Conservation (phyloP, 2,329 filamentous ascomycete genomes). For the Aspergillus sp. region DNA sequence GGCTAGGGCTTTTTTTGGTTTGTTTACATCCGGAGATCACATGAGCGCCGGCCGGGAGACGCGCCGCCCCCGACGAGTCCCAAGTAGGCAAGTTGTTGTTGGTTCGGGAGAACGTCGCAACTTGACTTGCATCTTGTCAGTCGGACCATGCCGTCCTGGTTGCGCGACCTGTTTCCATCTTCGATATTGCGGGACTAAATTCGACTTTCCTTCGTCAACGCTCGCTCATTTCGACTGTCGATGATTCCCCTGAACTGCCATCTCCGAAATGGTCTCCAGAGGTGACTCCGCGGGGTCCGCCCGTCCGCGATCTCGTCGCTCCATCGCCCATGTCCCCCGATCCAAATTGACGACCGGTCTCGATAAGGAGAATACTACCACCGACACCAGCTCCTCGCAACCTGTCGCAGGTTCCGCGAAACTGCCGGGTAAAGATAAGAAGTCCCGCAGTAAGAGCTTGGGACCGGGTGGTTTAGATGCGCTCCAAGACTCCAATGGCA, state of each 20-base stretch:
- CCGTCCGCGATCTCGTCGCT: conserved; percentile 60
- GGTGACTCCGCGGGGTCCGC: conserved; percentile 32
- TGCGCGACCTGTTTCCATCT: not conserved
- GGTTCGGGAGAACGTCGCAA: not conserved
- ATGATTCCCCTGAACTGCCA: conserved; percentile 11
- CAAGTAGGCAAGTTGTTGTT: not conserved
- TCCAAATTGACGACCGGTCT: conserved; percentile 47
- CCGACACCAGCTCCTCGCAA: conserved; percentile 57
- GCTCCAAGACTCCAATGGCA: conserved; percentile 71
- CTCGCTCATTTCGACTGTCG: conserved; percentile 2
- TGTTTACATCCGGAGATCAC: conserved; percentile 42
- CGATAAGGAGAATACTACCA: conserved; percentile 77
- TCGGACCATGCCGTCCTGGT: not conserved
- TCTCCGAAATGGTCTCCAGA: conserved; percentile 34
- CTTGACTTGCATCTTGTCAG: not conserved
- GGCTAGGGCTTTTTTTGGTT: conserved; percentile 44
- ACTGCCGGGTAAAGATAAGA: conserved; percentile 52
- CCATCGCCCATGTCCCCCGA: conserved; percentile 63
- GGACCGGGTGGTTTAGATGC: conserved; percentile 87
- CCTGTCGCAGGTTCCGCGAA: conserved; percentile 24
- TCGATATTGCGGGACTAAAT: no score
- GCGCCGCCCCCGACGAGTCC: conserved; percentile 21
- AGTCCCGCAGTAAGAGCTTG: conserved; percentile 91
- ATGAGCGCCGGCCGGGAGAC: conserved; percentile 29
- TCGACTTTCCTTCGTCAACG: not conserved